Conservation (phyloP, 2,329 filamentous ascomycete species). For the Lachnellula subtilissima region DNA sequence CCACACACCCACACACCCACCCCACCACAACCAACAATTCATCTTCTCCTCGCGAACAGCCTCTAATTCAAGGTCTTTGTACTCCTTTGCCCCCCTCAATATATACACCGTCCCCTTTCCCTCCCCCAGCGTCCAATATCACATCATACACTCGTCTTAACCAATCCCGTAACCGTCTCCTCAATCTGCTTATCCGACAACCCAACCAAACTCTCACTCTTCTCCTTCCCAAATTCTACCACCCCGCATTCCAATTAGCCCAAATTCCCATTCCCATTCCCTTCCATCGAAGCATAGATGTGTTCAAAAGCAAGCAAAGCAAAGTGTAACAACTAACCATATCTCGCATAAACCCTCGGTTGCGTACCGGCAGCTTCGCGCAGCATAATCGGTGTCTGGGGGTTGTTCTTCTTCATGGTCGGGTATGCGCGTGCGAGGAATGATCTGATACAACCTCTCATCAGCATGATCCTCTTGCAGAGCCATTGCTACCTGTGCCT, state of each 20-base stretch:
- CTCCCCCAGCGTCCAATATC: not conserved
- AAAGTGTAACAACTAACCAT: constrained; percentile 57
- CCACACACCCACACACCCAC: no score
- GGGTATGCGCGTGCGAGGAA: constrained; percentile 92
- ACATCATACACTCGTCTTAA: constrained; percentile 39
- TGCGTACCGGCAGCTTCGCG: constrained; percentile 82
- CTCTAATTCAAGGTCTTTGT: not conserved
- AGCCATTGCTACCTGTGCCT: not conserved
- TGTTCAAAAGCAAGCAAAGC: not conserved
- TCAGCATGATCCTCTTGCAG: not conserved
- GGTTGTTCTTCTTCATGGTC: constrained; percentile 99
- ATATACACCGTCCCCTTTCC: constrained; percentile 13
- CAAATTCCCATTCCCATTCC: not conserved
- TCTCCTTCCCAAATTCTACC: constrained; percentile 63
- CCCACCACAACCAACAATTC: no score
- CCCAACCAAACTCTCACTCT: constrained; percentile 56
- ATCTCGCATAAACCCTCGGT: constrained; percentile 87
- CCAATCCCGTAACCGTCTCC: constrained; percentile 58
- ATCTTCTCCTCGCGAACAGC: no score
- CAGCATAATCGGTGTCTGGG: constrained; percentile 86
- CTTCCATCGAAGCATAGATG: no score
- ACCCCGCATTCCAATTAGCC: not conserved
- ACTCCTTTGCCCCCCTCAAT: not conserved
- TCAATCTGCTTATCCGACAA: constrained; percentile 68
- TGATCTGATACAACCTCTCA: constrained; percentile 49